phyloP scores from a whole-genome alignment of 73 alveolate genomes.

The Durusdinium trenchii region DNA sequence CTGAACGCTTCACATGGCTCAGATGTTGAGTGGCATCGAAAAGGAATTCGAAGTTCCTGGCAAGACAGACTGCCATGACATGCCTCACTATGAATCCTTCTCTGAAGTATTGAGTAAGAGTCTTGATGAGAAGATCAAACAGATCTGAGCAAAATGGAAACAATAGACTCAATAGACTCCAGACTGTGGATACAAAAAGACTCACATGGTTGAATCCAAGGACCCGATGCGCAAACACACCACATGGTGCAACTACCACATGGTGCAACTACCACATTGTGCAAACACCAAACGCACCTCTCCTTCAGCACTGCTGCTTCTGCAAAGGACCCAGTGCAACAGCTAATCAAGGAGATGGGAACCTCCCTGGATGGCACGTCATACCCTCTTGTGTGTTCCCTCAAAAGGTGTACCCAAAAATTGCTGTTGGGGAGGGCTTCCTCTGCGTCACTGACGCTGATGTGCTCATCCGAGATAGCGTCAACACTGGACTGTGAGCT shows the following conservation, averaged over 20 bases:
- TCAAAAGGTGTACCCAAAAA: background rate
- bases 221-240: background rate
- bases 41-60: background rate
- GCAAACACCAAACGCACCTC: background rate
- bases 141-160: background rate
- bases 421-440: background rate
- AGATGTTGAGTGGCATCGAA: slow-evolving; percentile 1
- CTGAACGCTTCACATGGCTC: slow-evolving; percentile 4
- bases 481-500: background rate
- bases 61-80: background rate
- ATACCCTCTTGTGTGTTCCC: background rate
- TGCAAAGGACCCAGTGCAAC: slow-evolving; percentile 13
- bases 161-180: background rate
- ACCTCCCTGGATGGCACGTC: background rate
- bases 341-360: background rate
- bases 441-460: background rate
- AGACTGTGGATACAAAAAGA: background rate
- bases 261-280: background rate
- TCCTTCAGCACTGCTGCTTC: slow-evolving; percentile 35
- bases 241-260: background rate
- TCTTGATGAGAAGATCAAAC: background rate
- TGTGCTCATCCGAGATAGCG: background rate
- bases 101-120: background rate
- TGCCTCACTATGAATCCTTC: background rate
- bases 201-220: background rate